Percentiles rank a stretch among this genome's conserved stretches.
These are phyloP conservation scores for Starmerella sp. DNA, from an alignment of 805 yeast genomes.

Conservation along the genomic window DNA sequence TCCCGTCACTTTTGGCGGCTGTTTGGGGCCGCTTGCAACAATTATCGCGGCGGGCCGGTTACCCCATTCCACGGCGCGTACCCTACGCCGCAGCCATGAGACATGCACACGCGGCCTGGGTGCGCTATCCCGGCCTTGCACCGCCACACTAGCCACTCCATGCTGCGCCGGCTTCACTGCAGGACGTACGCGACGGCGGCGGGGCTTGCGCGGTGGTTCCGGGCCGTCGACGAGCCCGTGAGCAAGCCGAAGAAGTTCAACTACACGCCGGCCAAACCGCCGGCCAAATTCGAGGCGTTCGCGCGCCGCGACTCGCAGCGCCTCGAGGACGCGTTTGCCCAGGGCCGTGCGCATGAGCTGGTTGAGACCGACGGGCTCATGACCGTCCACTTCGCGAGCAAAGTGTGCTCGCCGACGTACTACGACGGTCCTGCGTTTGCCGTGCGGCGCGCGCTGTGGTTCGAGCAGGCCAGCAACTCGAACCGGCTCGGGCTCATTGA, in stretches of 20 bases:
- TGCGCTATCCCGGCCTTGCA: neutral
- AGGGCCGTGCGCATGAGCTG: constrained; percentile 25
- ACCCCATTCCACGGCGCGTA: neutral
- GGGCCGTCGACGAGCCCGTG: constrained; percentile 68
- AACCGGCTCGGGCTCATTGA: constrained; percentile 38
- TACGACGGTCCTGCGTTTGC: constrained; percentile 86
- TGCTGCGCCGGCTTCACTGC: neutral
- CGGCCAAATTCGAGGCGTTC: constrained; percentile 59
- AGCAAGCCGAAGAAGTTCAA: constrained; percentile 52
- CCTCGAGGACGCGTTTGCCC: constrained; percentile 42
- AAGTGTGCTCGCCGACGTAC: constrained; percentile 55
- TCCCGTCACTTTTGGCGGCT: too few species aligned
- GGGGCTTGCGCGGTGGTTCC: constrained; percentile 47
- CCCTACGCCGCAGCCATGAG: neutral
- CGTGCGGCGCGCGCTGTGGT: constrained; percentile 81
- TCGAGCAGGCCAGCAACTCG: constrained; percentile 41
- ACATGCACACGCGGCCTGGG: neutral
- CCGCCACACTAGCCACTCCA: neutral
- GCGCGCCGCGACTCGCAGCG: constrained; percentile 48
- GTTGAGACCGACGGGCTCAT: constrained; percentile 78
- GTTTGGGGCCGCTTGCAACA: too few species aligned
- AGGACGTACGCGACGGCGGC: constrained; percentile 1
- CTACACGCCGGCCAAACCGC: constrained; percentile 37
- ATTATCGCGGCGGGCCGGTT: neutral
- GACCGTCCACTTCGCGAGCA: constrained; percentile 49